Evolutionary conservation across 495 filamentous ascomycete species (phyloP), one percentile per base, ranked within the genome.

Genomic region (Achaetomiella virescens): DNA sequence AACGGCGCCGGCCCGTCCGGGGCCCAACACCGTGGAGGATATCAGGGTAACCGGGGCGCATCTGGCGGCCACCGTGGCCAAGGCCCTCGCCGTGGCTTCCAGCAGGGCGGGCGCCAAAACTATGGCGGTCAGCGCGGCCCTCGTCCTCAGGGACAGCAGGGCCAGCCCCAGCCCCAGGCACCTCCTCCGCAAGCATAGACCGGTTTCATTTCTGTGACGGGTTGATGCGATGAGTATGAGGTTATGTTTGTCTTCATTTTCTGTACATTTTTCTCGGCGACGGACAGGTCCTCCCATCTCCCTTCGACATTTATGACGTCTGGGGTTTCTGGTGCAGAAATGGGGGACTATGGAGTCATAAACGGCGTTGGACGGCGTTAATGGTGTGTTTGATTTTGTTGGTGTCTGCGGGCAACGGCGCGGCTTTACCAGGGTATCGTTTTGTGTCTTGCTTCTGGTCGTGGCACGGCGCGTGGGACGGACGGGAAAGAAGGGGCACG

Each of bases 81-180:
- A 9, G 72, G 71, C 42, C 70, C 64, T 20, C 65, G 66, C 35
- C 66, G 70, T 36, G 68, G 64, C 18, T 68, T 63, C 42, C 66
- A 70, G 49, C 71, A 70, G 18, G 66, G 58, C 15, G 52, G 58
- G n/a, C 77, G 71, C 40, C 67, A 75, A 56, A 69, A 72, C 48
- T 72, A 68, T 48, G 68, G 69, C 27, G 72, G 72, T 22, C 72
- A 73, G 44, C 70, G 76, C 27, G 75, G 74, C n/a, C 60, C 58
- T 45, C 62, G 64, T 24, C 35, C 52, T 41, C 72, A 71, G 42
- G 59, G 61, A n/a, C 62, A 63, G 27, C 27, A 71, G 45, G 56
- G 41, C 6, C 65, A 62, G 37, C 18, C 51, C n/a, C 71, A 71
- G 51, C 47, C 66, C n/a, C 66, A 66, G 20, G 61, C 54, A 2